Evolutionary conservation across 2,329 filamentous ascomycete genomes (phyloP), one percentile per base, ranked within the genome.

Genomic region (Lizonia empirigonia): DNA sequence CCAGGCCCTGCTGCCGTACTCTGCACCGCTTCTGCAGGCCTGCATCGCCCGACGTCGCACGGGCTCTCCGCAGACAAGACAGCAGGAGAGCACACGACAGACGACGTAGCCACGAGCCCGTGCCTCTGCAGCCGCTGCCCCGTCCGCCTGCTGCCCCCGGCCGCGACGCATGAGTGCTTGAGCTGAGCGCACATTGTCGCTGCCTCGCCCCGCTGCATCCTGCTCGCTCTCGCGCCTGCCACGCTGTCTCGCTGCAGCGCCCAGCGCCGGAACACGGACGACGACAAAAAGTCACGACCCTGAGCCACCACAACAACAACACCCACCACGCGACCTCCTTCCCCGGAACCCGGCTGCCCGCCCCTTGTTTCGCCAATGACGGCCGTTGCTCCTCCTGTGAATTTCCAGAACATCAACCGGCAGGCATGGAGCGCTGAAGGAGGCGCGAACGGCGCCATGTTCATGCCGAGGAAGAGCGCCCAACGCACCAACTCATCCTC

Each of bases 401-500:
- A 81, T 71, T 83, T 86, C 68, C 82, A 85, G 77, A 82, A 80
- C 68, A 79, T 80, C 67, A 77, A 80, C 68, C 80, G 78, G 72
- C 76, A 82, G 76, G 81, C 80, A 83, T 86, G 83, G 84, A 83
- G 79, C 74, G 76, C 76, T 79, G 80, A 81, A 75, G 77, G 76
- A 75, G 77, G 78, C 70, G 78, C 82, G 76, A 85, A 82, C 77
- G 80, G 81, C 71, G 80, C 83, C 78, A 92, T 96, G 84, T 90
- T 95, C 74, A 87, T 90, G 82, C 89, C 90, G 69, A 90, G 91
- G 65, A 97, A 96, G 78, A 63, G 83, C 70, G 82, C 91, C 55
- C 90, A 93, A 73, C 86, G 93, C 72, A 88, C 88, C 68, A 96
- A 91, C 79, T 97, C 93, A 27, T 94, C 91, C 51, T 96, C 91